A percentile compares a stretch with the other conserved stretches of the same genome.
Conservation (phyloP, 2,329 filamentous ascomycete species). For the Cordyceps tenuipes region DNA sequence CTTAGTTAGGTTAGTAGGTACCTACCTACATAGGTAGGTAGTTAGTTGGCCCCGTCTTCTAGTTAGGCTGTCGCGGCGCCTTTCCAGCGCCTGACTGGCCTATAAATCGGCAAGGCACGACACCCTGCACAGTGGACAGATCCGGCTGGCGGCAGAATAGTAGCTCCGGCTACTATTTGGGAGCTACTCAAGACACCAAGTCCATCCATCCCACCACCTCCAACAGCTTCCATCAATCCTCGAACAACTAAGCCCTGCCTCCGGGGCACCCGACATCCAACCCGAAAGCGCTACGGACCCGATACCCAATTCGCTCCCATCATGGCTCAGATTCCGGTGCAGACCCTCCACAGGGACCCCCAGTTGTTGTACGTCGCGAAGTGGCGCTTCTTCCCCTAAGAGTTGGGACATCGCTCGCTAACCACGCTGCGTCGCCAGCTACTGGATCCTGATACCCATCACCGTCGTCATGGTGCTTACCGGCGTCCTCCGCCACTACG, state of each 20-base stretch:
- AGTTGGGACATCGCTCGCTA: neutral
- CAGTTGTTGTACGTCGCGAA: slow-evolving; percentile 72
- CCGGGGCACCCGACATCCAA: neutral
- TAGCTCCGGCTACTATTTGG: slow-evolving; percentile 2
- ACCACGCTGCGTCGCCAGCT: slow-evolving; percentile 45
- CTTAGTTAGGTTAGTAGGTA: no score
- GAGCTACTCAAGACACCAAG: neutral
- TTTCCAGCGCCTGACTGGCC: neutral
- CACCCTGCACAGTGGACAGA: neutral
- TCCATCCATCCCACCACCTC: neutral
- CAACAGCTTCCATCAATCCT: neutral
- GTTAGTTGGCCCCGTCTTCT: no score
- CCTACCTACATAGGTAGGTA: no score
- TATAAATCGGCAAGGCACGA: neutral
- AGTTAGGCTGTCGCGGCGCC: neutral
- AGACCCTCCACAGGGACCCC: slow-evolving; percentile 97
- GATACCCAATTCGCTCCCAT: slow-evolving; percentile 12
- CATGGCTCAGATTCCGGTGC: slow-evolving; percentile 80
- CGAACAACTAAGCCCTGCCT: neutral
- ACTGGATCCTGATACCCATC: slow-evolving; percentile 98
- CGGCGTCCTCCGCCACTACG: slow-evolving; percentile 92
- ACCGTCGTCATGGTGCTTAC: slow-evolving; percentile 97
- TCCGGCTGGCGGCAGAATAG: slow-evolving; percentile 14
- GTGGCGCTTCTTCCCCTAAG: neutral
- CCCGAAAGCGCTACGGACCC: neutral